These are phyloP conservation scores for Aspergillus incahuasiensis DNA, from an alignment of 495 filamentous ascomycete species.

Conservation along the genomic window DNA sequence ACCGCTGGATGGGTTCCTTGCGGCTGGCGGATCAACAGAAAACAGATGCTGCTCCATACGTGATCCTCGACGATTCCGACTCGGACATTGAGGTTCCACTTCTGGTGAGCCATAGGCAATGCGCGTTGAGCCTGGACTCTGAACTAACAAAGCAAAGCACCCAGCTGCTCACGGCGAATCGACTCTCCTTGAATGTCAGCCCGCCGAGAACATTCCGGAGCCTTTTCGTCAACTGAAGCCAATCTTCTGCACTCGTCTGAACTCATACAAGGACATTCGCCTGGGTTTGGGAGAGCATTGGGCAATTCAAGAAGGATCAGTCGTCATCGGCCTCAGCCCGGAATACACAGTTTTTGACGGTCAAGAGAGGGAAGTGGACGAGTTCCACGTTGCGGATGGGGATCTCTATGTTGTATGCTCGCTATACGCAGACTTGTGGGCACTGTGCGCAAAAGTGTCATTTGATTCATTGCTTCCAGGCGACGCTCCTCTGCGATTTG, in stretches of 20 bases:
- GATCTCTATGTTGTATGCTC: constrained; percentile 27
- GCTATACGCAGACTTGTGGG: constrained; percentile 32
- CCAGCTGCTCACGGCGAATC: not conserved
- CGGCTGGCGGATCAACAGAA: not conserved
- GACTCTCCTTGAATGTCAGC: not conserved
- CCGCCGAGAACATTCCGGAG: not conserved
- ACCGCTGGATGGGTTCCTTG: not conserved
- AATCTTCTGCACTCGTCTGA: constrained; percentile 18
- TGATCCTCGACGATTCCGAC: not conserved
- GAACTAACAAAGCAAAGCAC: not conserved
- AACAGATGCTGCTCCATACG: not conserved
- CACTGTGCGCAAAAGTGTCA: constrained; percentile 26
- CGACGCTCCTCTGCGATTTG: constrained; percentile 10
- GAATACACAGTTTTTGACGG: constrained; percentile 18
- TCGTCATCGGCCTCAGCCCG: constrained; percentile 27
- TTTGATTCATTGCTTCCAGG: not conserved
- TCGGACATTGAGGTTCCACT: constrained; percentile 10
- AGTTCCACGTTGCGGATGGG: constrained; percentile 24
- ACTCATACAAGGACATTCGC: constrained; percentile 26
- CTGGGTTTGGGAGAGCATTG: constrained; percentile 19
- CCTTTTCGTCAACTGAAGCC: constrained; percentile 14
- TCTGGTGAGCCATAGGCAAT: constrained; percentile 7
- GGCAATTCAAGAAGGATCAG: constrained; percentile 30
- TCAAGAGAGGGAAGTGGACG: constrained; percentile 17
- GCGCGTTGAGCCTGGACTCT: not conserved